These are phyloP conservation scores for Urtica urens DNA, from an alignment of 306 rosid species.

Conservation along the genomic window DNA sequence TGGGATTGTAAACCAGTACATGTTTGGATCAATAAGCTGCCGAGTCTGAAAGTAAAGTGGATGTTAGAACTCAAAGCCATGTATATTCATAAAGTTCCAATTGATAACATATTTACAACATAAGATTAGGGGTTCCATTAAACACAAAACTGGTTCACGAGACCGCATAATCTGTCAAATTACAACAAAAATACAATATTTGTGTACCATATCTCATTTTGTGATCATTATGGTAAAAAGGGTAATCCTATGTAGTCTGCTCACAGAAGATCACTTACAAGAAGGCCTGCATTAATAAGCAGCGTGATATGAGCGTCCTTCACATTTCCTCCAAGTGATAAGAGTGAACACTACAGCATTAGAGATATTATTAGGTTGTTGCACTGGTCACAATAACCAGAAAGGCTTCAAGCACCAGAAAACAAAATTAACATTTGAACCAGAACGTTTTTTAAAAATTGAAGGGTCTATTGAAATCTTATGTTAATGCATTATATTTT, in stretches of 20 bases:
- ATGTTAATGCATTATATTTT: too few relatives aligned
- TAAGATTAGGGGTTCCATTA: neutral
- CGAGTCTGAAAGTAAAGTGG: constrained; percentile 37
- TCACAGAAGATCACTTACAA: constrained; percentile 65
- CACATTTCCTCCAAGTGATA: constrained; percentile 84
- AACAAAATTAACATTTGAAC: too few relatives aligned
- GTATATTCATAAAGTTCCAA: neutral
- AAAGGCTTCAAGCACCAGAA: constrained; percentile 4
- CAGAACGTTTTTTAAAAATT: too few relatives aligned
- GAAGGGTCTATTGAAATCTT: too few relatives aligned
- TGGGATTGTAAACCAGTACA: constrained; percentile 81
- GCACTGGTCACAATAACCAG: neutral
- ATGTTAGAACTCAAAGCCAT: constrained; percentile 11
- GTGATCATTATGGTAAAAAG: too few relatives aligned
- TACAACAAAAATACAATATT: too few relatives aligned
- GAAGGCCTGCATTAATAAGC: constrained; percentile 68
- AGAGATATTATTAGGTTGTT: constrained; percentile 2
- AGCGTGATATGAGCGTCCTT: constrained; percentile 74
- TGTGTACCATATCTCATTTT: too few relatives aligned
- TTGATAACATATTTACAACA: neutral
- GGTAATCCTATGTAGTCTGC: too few relatives aligned
- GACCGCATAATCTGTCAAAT: too few relatives aligned
- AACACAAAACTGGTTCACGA: neutral
- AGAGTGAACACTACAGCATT: constrained; percentile 50
- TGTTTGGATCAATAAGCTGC: constrained; percentile 76